Conservation (phyloP, 495 filamentous ascomycete species). For the Articulospora tetracladia region DNA sequence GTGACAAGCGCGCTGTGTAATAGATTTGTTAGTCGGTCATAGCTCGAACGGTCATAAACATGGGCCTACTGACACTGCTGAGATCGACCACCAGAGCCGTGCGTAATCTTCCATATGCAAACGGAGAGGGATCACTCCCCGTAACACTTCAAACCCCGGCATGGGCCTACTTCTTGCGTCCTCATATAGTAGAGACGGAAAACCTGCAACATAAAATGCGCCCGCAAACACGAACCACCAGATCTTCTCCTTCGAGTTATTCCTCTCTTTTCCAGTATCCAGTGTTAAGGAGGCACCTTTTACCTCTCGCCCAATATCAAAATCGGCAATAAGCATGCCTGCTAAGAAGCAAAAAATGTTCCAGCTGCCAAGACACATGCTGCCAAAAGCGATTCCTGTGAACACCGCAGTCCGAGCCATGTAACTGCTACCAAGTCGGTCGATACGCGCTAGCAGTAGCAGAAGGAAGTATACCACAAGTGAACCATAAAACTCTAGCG, state of each 20-base stretch:
- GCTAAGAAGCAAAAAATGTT: conserved; percentile 8
- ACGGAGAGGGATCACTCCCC: not conserved
- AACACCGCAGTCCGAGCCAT: not conserved
- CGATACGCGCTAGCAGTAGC: conserved; percentile 44
- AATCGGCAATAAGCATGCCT: conserved; percentile 9
- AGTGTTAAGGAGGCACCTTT: too few species aligned
- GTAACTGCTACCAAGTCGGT: not conserved
- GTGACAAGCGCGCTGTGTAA: too few species aligned
- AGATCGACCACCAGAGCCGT: conserved; percentile 6
- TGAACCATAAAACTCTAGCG: conserved; percentile 62
- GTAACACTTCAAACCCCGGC: conserved; percentile 8
- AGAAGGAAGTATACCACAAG: conserved; percentile 59
- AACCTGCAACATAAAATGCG: conserved; percentile 5
- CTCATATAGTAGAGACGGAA: not conserved
- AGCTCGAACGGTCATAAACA: too few species aligned
- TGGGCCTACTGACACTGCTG: conserved; percentile 5
- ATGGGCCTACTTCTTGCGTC: conserved; percentile 1
- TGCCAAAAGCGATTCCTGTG: not conserved
- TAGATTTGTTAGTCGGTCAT: too few species aligned
- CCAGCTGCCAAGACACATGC: conserved; percentile 6
- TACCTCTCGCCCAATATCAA: conserved; percentile 5
- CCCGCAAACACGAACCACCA: not conserved
- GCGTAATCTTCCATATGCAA: conserved; percentile 7
- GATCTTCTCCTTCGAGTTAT: not conserved
- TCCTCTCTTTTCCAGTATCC: not conserved